phyloP scores from a whole-genome alignment of 352 stramenopile species.

The Phytophthora tubulina region DNA sequence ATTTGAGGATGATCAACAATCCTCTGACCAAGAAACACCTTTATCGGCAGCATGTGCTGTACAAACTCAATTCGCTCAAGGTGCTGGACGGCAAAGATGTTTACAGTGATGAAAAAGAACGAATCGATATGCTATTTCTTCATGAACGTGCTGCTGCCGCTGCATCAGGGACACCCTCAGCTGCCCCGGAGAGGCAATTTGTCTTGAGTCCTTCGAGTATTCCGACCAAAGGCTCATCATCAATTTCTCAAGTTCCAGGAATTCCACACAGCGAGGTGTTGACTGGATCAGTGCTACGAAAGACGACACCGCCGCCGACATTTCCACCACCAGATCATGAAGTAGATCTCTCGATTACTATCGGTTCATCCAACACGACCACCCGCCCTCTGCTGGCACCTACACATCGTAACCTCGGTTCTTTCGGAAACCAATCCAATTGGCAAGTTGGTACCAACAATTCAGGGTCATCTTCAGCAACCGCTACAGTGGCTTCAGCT shows the following conservation, averaged over 20 bases:
- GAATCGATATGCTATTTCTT: conserved; percentile 72
- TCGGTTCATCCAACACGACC: conserved; percentile 58
- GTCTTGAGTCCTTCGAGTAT: conserved; percentile 60
- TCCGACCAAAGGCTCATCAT: conserved; percentile 41
- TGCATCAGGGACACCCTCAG: conserved; percentile 23
- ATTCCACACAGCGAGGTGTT: conserved; percentile 52
- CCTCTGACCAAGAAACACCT: conserved; percentile 85
- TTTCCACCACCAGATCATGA: conserved; percentile 56
- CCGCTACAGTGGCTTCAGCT: conserved; percentile 63
- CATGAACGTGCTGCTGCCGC: conserved; percentile 64
- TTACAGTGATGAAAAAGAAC: conserved; percentile 79
- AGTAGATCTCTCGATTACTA: conserved; percentile 51
- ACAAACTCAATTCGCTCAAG: conserved; percentile 62
- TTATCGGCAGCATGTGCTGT: conserved; percentile 78
- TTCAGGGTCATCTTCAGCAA: conserved; percentile 37
- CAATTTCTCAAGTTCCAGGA: conserved; percentile 30
- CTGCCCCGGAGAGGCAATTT: conserved; percentile 39
- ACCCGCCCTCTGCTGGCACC: conserved; percentile 50
- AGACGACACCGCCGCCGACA: conserved; percentile 37
- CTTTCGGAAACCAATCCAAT: conserved; percentile 27
- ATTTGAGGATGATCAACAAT: conserved; percentile 77
- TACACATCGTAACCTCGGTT: conserved; percentile 26
- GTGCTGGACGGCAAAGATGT: conserved; percentile 78
- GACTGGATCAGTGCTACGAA: conserved; percentile 56
- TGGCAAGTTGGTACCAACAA: conserved; percentile 33